phyloP scores from a whole-genome alignment of 805 yeast genomes.

The Crinitomyces ghanaensis region DNA sequence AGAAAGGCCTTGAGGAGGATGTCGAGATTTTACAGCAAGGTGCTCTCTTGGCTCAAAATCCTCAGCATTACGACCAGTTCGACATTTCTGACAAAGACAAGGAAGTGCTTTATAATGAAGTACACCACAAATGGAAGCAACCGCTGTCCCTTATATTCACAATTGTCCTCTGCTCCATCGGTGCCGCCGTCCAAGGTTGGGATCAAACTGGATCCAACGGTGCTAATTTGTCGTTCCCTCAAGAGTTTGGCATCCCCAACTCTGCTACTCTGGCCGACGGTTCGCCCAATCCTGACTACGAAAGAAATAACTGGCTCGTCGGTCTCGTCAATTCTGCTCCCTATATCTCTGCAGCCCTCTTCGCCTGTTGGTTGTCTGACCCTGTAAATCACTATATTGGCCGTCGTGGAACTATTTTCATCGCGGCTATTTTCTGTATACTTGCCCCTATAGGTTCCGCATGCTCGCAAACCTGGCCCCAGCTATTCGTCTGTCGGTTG shows the following conservation, averaged over 20 bases:
- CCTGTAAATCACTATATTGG: slow-evolving; percentile 40
- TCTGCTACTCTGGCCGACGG: background rate
- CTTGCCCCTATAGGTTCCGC: slow-evolving; percentile 47
- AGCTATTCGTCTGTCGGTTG: slow-evolving; percentile 46
- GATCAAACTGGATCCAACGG: slow-evolving; percentile 63
- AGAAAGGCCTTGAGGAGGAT: slow-evolving; percentile 18
- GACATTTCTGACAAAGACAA: slow-evolving; percentile 25
- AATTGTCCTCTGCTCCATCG: slow-evolving; percentile 49
- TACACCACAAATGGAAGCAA: slow-evolving; percentile 35
- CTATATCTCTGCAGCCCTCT: slow-evolving; percentile 41
- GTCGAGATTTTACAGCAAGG: slow-evolving; percentile 28
- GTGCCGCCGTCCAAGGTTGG: slow-evolving; percentile 62
- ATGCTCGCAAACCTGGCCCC: slow-evolving; percentile 46
- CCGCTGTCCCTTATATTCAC: slow-evolving; percentile 31
- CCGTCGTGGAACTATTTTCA: slow-evolving; percentile 46
- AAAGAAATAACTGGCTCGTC: slow-evolving; percentile 38
- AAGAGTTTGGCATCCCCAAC: slow-evolving; percentile 27
- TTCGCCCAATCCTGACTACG: slow-evolving; percentile 25
- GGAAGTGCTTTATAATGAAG: slow-evolving; percentile 30
- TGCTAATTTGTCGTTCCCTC: slow-evolving; percentile 37
- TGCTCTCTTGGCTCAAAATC: slow-evolving; percentile 44
- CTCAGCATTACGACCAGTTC: slow-evolving; percentile 29
- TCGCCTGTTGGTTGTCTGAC: slow-evolving; percentile 49
- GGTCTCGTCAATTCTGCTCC: slow-evolving; percentile 58
- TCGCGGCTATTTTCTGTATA: slow-evolving; percentile 42